Conservation (phyloP, 805 yeast species). For the Nakazawaea ernobii region DNA sequence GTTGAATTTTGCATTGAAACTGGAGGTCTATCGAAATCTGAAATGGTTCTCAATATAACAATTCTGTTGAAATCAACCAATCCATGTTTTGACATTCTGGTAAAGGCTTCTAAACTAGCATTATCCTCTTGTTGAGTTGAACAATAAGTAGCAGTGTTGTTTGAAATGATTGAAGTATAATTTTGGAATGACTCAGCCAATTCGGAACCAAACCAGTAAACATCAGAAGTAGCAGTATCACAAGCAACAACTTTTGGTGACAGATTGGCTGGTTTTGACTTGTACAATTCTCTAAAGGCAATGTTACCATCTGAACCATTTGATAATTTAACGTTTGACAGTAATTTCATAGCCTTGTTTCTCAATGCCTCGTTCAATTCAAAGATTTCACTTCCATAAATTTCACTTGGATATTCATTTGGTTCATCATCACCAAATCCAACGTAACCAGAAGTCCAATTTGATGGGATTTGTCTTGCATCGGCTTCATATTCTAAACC, state of each 20-base stretch:
- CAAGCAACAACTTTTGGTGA: slow-evolving; percentile 45
- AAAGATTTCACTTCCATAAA: slow-evolving; percentile 62
- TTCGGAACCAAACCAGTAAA: slow-evolving; percentile 49
- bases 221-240: slow-evolving; percentile 57
- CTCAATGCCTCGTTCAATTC: slow-evolving; percentile 55
- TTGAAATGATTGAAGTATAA: slow-evolving; percentile 44
- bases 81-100: slow-evolving; percentile 49
- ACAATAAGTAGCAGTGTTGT: slow-evolving; percentile 55
- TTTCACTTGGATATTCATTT: slow-evolving; percentile 43
- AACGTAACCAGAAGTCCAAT: slow-evolving; percentile 60
- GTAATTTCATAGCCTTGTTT: slow-evolving; percentile 51
- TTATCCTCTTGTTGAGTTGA: slow-evolving; percentile 65
- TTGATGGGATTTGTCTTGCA: slow-evolving; percentile 39
- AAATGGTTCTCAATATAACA: slow-evolving; percentile 54
- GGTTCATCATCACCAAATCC: slow-evolving; percentile 48
- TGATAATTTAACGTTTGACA: slow-evolving; percentile 34
- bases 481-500: slow-evolving; percentile 55
- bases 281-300: slow-evolving; percentile 42
- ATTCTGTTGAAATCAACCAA: slow-evolving; percentile 53
- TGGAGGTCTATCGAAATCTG: slow-evolving; percentile 55
- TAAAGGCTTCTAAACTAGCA: slow-evolving; percentile 54
- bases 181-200: slow-evolving; percentile 45
- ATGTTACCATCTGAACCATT: slow-evolving; percentile 41
- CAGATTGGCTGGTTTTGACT: slow-evolving; percentile 42
- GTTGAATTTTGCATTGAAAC: slow-evolving; percentile 36